Evolutionary conservation across 2,329 filamentous ascomycete genomes (phyloP).

Genomic region (Cyphellophora attinorum): DNA sequence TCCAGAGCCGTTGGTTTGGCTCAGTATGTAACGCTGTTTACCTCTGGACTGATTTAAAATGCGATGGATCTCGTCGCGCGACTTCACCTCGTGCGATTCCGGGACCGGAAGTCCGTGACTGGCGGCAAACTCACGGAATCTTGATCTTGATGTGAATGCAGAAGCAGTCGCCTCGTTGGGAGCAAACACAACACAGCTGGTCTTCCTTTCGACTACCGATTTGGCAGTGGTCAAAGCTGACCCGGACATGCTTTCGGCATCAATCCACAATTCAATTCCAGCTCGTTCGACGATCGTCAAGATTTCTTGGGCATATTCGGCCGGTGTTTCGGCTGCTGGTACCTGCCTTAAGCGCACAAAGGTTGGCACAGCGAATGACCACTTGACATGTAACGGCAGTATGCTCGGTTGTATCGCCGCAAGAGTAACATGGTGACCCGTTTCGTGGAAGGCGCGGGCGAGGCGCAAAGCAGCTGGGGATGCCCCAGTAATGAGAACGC

Average conservation of each 20-base stretch:
- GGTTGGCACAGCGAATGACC: constrained; percentile 45
- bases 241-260: constrained; percentile 56
- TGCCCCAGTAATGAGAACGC: constrained; percentile 60
- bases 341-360: constrained; percentile 43
- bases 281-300: constrained; percentile 51
- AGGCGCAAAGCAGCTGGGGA: constrained; percentile 62
- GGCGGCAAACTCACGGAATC: constrained; percentile 8
- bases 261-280: constrained; percentile 61
- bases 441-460: constrained; percentile 55
- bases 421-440: constrained; percentile 60
- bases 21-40: constrained; percentile 52
- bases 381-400: constrained; percentile 44
- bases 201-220: constrained; percentile 49
- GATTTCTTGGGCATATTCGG: constrained; percentile 47
- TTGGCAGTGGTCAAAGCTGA: constrained; percentile 56
- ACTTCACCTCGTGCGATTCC: constrained; percentile 45
- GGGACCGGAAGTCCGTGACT: constrained; percentile 32
- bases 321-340: constrained; percentile 23
- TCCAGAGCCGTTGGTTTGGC: constrained; percentile 53
- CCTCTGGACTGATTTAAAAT: constrained; percentile 37
- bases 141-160: constrained; percentile 4
- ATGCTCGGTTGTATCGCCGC: constrained; percentile 50
- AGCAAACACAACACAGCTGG: constrained; percentile 40
- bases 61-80: constrained; percentile 42
- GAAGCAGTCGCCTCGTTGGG: constrained; percentile 4